A percentile compares a stretch with the other conserved stretches of the same genome.
Evolutionary conservation across 2,329 filamentous ascomycete species (phyloP).

Genomic region (Aspergillus sp.): DNA sequence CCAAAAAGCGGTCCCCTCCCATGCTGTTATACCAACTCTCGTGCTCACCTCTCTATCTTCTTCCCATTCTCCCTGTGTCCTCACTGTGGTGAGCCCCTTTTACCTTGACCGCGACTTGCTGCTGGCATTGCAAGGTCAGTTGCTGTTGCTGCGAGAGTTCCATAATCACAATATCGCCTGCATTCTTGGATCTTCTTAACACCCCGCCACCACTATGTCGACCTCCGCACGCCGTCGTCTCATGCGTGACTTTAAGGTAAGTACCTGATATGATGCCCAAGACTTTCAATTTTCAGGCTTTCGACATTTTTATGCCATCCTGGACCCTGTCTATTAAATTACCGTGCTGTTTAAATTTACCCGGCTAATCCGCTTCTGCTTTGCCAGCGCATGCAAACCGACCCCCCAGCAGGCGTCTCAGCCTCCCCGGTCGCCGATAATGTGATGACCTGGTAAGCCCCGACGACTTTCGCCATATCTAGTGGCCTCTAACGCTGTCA

Average conservation of each 20-base stretch:
- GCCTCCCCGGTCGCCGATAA: slow-evolving; percentile 79
- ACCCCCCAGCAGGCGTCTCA: slow-evolving; percentile 93
- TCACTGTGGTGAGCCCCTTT: background rate
- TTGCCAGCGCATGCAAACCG: slow-evolving; percentile 92
- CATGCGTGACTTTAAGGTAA: slow-evolving; percentile 99
- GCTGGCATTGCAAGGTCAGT: background rate
- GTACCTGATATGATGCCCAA: slow-evolving; percentile 23
- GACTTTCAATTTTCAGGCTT: background rate
- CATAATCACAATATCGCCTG: slow-evolving; percentile 8
- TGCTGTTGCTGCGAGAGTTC: background rate
- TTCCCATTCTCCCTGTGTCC: background rate
- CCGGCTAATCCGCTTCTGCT: slow-evolving; percentile 11
- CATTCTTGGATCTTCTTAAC: slow-evolving; percentile 21
- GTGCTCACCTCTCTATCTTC: background rate
- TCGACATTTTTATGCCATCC: background rate
- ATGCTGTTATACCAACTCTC: background rate
- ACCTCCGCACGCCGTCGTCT: slow-evolving; percentile 91
- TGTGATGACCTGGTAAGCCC: slow-evolving; percentile 41
- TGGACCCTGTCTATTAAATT: background rate
- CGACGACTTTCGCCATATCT: background rate
- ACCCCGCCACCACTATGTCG: slow-evolving; percentile 63
- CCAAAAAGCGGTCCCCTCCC: slow-evolving; percentile 7
- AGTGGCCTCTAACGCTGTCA: background rate
- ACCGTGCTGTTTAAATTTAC: slow-evolving; percentile 8
- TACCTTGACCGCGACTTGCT: background rate